Evolutionary conservation across 768 basidiomycete species (phyloP).

Genomic region (Collybiopsis luxurians): DNA sequence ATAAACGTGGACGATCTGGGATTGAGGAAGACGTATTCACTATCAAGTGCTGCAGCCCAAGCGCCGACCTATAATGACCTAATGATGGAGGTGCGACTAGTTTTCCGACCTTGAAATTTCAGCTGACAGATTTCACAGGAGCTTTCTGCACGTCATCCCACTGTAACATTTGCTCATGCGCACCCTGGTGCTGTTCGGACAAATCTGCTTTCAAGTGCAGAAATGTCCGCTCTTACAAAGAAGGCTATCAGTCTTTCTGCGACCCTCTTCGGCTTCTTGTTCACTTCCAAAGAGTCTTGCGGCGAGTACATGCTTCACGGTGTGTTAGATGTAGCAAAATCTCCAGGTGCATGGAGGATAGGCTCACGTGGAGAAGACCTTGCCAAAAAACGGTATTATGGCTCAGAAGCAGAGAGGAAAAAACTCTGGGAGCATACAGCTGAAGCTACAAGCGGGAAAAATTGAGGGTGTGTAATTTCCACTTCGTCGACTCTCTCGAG

Average conservation of each 20-base stretch:
- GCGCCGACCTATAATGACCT: constrained; percentile 26
- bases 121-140: constrained; percentile 16
- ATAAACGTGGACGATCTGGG: constrained; percentile 27
- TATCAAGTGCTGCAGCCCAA: constrained; percentile 12
- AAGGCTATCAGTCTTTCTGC: constrained; percentile 10
- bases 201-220: constrained; percentile 15
- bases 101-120: not conserved
- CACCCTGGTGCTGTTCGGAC: constrained; percentile 36
- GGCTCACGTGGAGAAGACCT: constrained; percentile 19
- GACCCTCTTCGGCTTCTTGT: constrained; percentile 6
- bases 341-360: constrained; percentile 13
- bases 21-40: constrained; percentile 25
- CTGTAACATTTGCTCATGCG: constrained; percentile 32
- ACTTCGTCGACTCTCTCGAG: no score
- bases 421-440: constrained; percentile 21
- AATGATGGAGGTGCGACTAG: constrained; percentile 14
- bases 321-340: constrained; percentile 8
- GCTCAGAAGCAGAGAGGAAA: constrained; percentile 4
- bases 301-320: constrained; percentile 17
- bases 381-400: constrained; percentile 11
- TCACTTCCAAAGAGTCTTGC: constrained; percentile 10
- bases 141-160: constrained; percentile 28
- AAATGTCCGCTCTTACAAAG: constrained; percentile 11
- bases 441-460: constrained; percentile 5
- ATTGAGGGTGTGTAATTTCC: not conserved